Evolutionary conservation across 2,329 filamentous ascomycete species (phyloP).

Genomic region (Ophiostoma sp.): DNA sequence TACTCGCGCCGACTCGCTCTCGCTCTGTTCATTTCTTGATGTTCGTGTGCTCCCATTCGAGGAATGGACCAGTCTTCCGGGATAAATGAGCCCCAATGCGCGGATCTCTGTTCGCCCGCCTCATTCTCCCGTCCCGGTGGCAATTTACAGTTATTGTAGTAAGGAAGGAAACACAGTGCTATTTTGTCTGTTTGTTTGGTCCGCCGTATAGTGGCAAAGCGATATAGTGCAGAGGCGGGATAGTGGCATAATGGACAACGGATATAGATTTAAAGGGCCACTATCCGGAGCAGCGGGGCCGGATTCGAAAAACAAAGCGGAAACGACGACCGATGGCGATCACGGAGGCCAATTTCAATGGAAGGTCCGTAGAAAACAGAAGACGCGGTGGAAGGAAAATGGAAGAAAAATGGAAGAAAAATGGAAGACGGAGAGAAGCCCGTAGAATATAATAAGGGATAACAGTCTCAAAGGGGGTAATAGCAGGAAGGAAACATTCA

Average conservation of each 20-base stretch:
- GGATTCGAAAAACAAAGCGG: not conserved
- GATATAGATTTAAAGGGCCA: not conserved
- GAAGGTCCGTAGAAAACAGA: not conserved
- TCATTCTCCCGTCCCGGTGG: not conserved
- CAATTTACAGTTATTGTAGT: not conserved
- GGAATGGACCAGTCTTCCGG: constrained; percentile 1
- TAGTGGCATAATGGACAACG: not conserved
- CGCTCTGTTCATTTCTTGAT: not conserved
- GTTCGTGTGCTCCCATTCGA: not conserved
- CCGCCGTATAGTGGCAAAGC: constrained; percentile 7
- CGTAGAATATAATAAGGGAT: not conserved
- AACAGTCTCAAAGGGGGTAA: too few species aligned
- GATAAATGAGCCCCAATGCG: not conserved
- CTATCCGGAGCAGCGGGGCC: constrained; percentile 5
- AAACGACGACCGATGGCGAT: not conserved
- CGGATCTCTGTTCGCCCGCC: not conserved
- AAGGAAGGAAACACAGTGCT: too few species aligned
- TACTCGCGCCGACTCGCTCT: not conserved
- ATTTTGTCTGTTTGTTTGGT: not conserved
- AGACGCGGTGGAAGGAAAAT: not conserved
- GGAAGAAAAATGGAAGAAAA: too few species aligned
- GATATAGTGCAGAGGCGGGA: constrained; percentile 4
- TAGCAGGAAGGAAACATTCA: not conserved
- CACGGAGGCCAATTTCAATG: not conserved
- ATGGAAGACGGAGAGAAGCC: too few species aligned